These are phyloP conservation scores for Microstegium vimineum DNA, from an alignment of 176 grass and related monocot species.

Conservation along the genomic window DNA sequence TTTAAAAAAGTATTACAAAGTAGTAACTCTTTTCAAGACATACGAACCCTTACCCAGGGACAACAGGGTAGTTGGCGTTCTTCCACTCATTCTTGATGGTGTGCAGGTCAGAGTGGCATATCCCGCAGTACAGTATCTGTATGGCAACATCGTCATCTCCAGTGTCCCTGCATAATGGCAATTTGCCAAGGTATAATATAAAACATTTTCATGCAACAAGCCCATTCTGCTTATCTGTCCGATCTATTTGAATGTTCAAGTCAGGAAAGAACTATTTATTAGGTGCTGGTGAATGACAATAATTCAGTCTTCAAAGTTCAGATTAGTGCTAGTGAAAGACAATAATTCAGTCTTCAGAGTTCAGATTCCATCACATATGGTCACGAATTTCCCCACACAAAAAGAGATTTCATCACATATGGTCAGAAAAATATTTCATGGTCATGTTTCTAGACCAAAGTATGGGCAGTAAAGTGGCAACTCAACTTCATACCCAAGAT, in stretches of 20 bases:
- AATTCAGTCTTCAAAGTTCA: background rate
- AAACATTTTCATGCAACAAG: background rate
- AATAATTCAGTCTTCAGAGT: background rate
- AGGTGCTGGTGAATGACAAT: background rate
- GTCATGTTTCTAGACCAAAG: background rate
- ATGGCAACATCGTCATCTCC: conserved; percentile 75
- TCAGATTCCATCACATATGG: background rate
- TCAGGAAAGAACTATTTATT: background rate
- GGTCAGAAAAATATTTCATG: background rate
- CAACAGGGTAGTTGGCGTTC: conserved; percentile 58
- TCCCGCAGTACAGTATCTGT: conserved; percentile 78
- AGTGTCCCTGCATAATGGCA: conserved; percentile 50
- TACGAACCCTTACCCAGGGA: conserved; percentile 51
- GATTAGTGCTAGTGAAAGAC: background rate
- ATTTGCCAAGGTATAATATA: background rate
- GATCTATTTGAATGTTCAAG: background rate
- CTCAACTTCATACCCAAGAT: background rate
- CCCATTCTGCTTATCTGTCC: background rate
- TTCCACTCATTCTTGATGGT: conserved; percentile 77
- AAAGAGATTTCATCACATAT: background rate
- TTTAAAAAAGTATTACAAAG: background rate
- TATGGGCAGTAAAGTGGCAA: background rate
- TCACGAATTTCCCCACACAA: background rate
- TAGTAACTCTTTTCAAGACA: background rate
- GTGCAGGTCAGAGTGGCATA: conserved; percentile 89